Evolutionary conservation across 2,329 filamentous ascomycete genomes (phyloP).

Genomic region (Trichophyton equinum): DNA sequence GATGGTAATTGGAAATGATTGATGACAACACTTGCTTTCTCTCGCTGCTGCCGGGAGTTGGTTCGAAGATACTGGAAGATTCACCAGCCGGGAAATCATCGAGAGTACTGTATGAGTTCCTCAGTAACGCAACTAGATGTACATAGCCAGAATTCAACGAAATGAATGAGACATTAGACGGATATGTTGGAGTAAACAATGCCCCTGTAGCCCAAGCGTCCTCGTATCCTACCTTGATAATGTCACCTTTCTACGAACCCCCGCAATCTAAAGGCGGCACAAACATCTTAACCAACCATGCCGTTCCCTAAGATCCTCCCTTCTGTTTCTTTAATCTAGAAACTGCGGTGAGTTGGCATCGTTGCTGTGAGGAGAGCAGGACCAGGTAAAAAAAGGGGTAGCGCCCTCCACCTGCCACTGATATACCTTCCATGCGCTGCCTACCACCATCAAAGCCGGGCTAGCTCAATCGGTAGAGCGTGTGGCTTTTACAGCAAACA

Average conservation of each 20-base stretch:
- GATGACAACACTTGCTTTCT: background rate
- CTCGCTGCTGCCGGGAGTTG: background rate
- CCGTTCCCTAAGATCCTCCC: too few species aligned
- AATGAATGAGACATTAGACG: background rate
- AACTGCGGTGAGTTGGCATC: too few species aligned
- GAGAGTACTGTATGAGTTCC: background rate
- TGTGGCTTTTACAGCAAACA: conserved; percentile 32
- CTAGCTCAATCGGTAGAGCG: conserved; percentile 61
- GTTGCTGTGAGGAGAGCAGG: too few species aligned
- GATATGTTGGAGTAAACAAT: too few species aligned
- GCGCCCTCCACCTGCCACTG: background rate
- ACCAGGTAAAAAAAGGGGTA: background rate
- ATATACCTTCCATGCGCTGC: background rate
- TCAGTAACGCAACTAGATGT: background rate
- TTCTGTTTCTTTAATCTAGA: too few species aligned
- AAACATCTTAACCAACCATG: too few species aligned
- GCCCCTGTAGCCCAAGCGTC: too few species aligned
- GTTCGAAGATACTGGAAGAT: background rate
- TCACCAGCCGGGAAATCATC: background rate
- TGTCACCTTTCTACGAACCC: too few species aligned
- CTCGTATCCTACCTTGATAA: too few species aligned
- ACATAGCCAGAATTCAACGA: background rate
- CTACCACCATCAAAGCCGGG: conserved; percentile 6
- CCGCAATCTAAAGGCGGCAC: too few species aligned
- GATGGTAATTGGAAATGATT: background rate